Evolutionary conservation across 345 rosid genomes (phyloP), one percentile per base, ranked within the genome.

Genomic region (Salix arbutifolia): DNA sequence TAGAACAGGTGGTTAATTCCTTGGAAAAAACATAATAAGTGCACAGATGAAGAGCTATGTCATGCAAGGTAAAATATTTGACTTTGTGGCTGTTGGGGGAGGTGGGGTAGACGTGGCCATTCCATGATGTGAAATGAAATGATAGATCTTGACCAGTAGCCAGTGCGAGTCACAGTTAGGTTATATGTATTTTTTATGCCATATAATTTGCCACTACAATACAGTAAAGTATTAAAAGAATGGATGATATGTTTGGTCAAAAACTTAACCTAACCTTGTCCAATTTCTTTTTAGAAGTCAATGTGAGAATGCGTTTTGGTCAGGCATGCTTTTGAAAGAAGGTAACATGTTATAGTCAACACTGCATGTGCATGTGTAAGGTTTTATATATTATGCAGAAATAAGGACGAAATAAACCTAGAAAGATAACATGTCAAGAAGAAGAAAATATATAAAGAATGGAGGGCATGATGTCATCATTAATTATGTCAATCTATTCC

Each of bases 301-400:
- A 87, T 77, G 77, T 65, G 82, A 78, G 81, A 71, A 71, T 76
- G 78, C 84, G 52, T 80, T 77, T 65, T 81, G 80, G 87, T 80
- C 80, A 78, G 87, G 85, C 83, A 79, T 79, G 88, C 86, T 85
- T 87, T 85, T 76, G 76, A 83, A 81, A 83, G 89, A 86, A 84
- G 83, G 93, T 90, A 88, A 87, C 91, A 88, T 90, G 91, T 79
- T 85, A 65, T 83, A 76, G 92, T 87, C 91, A 88, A 88, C 86
- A 85, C 33, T 56, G 84, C 93, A 89, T 92, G 97, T 90, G 94
- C 86, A 38, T 69, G 33, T 52, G 60, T 80, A 50, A 76, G 72
- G 65, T 46, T 67, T 23, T 66, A 66, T 77, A 25, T 69, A 13
- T 30, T 35, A 18, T 65, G 38, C 60, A 71, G 62, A 74, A 72